Conservation (phyloP, 208 protist species). For the Leishmania major region DNA sequence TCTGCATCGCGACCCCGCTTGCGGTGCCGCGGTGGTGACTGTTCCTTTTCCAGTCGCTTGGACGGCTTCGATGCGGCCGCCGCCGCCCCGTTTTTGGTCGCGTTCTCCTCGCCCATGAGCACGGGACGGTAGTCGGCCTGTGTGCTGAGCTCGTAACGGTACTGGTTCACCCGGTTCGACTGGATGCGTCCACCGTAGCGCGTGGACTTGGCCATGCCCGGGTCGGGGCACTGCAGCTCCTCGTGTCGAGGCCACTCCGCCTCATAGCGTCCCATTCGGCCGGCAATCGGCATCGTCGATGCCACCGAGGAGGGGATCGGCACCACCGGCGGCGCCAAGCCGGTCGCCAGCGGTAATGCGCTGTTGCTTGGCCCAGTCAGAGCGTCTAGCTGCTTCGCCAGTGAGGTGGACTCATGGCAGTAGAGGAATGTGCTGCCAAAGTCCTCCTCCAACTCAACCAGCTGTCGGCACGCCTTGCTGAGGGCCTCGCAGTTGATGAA, state of each 20-base stretch:
- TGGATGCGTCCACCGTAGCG: slow-evolving; percentile 49
- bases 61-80: background rate
- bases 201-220: slow-evolving; percentile 46
- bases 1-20: background rate
- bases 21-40: background rate
- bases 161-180: slow-evolving; percentile 67
- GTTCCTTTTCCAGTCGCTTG: background rate
- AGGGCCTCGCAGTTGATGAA: slow-evolving; percentile 83
- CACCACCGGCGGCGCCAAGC: slow-evolving; percentile 24
- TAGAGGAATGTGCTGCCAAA: slow-evolving; percentile 77
- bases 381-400: slow-evolving; percentile 39
- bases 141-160: slow-evolving; percentile 70
- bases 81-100: background rate
- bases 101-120: slow-evolving; percentile 36
- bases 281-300: slow-evolving; percentile 61
- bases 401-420: slow-evolving; percentile 53
- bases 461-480: slow-evolving; percentile 48
- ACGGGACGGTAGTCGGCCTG: slow-evolving; percentile 56
- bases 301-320: slow-evolving; percentile 48
- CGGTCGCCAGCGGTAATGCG: slow-evolving; percentile 17
- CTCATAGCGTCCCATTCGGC: slow-evolving; percentile 58
- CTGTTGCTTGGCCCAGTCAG: slow-evolving; percentile 32
- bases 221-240: slow-evolving; percentile 72
- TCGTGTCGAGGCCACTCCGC: slow-evolving; percentile 67
- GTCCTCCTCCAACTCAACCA: slow-evolving; percentile 82